Percentiles rank a stretch among this genome's conserved stretches.
These are phyloP conservation scores for Epichloe brachyelytri DNA, from an alignment of 2,329 filamentous ascomycete genomes.

Conservation along the genomic window DNA sequence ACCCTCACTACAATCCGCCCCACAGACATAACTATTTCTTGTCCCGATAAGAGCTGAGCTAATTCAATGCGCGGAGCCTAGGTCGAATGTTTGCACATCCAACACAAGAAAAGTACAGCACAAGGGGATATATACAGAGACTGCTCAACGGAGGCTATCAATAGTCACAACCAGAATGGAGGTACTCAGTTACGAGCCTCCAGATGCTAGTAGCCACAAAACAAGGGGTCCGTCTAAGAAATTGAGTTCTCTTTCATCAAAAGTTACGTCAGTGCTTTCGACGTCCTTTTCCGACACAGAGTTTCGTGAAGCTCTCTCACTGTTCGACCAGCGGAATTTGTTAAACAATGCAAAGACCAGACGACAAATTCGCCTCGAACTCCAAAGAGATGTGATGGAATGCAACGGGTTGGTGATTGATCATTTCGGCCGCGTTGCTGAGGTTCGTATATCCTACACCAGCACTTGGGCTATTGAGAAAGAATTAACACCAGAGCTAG, in stretches of 20 bases:
- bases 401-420: slow-evolving; percentile 81
- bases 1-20: too few relatives aligned
- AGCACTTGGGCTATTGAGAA: background rate
- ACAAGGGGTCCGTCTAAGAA: slow-evolving; percentile 7
- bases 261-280: slow-evolving; percentile 75
- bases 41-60: too few relatives aligned
- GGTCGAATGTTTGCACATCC: too few relatives aligned
- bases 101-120: too few relatives aligned
- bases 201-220: background rate
- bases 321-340: slow-evolving; percentile 60
- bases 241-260: slow-evolving; percentile 60
- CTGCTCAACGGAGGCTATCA: too few relatives aligned
- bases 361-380: slow-evolving; percentile 64
- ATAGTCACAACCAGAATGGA: background rate
- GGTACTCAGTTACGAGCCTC: background rate
- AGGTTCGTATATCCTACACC: slow-evolving; percentile 39
- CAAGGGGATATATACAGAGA: too few relatives aligned
- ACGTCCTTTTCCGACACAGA: slow-evolving; percentile 87
- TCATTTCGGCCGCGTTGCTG: slow-evolving; percentile 80
- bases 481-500: slow-evolving; percentile 30
- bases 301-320: slow-evolving; percentile 69
- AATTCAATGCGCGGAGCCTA: too few relatives aligned
- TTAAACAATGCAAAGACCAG: slow-evolving; percentile 67
- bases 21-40: too few relatives aligned
- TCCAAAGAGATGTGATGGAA: slow-evolving; percentile 85